Base-by-base conservation (phyloP, 768 basidiomycete species). In the Termitomyces sp. region DNA sequence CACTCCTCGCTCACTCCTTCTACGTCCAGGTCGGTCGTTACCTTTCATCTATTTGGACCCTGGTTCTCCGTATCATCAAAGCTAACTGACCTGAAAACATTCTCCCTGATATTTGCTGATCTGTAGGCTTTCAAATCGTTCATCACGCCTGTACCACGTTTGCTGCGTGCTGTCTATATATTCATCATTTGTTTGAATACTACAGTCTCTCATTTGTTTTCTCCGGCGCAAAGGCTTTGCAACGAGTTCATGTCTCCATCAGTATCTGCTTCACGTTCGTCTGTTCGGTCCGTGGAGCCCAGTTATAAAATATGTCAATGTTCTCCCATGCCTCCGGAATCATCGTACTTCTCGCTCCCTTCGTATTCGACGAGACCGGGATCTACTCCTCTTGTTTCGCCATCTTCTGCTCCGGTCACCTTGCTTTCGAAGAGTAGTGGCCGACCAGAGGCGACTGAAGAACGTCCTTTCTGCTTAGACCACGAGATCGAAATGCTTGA, bases 401-500 rank as follows among this genome's bases (percentile, higher is more conserved):
- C 59, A 4, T 40, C 63, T 18, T 58, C 57, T 23, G 33, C 41
- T 43, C 56, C 41, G 32, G 30, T 28, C 2, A 50, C 59, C 20
- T 43, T 48, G 59, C 55, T 10, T 55, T 35, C 9, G 28, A 56
- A 26, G 23, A 30, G 30, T 13, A 44, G 16, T 33, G 38, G 23
- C 18, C 33, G 14, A 28, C 53, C 26, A 44, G 32, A 20, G 28
- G 40, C 3, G 18, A 20, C 20, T 32, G 60, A 54, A 28, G 57
- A 58, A 30, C 46, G 28, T 23, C 55, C 56, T 44, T 30, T 47
- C 8, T 56, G 41, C 6, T 7, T 53, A 16, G 56, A 62, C 20
- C 59, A 57, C 26, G 64, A 65, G 60, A 71, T 64, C 18, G 63
- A 65, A 61, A 71, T 65, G 62, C 64, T 73, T 14, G 66, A 68